These are phyloP conservation scores for Eucalyptus victrix DNA, from an alignment of 345 rosid species.

Conservation along the genomic window DNA sequence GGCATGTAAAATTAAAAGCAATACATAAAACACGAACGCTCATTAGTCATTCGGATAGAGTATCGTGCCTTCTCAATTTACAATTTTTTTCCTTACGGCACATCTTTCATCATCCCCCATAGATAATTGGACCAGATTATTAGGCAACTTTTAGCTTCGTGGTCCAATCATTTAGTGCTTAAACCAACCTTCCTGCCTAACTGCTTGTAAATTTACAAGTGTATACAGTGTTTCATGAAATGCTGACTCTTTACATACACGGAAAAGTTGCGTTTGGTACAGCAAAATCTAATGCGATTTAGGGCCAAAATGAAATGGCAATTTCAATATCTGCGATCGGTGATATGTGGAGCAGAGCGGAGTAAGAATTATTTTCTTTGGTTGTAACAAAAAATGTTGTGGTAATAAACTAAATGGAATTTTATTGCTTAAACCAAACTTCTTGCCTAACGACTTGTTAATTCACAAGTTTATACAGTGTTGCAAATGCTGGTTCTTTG, in stretches of 20 bases:
- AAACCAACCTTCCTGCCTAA: neutral
- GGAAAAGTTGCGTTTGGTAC: neutral
- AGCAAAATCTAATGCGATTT: neutral
- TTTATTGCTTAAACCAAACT: too few species aligned
- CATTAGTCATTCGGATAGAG: neutral
- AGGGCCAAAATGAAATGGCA: neutral
- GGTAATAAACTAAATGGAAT: too few species aligned
- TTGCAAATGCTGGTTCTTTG: neutral
- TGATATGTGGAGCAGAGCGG: neutral
- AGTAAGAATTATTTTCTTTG: neutral
- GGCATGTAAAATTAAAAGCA: neutral
- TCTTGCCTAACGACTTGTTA: neutral
- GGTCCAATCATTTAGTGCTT: neutral
- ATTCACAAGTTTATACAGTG: neutral
- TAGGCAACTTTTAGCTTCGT: neutral
- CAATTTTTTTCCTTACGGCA: neutral
- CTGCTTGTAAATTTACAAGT: neutral
- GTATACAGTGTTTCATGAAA: neutral
- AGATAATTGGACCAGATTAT: neutral
- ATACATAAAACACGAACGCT: neutral
- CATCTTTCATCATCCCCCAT: neutral
- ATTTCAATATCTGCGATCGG: neutral
- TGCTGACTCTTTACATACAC: neutral
- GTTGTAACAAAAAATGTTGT: neutral
- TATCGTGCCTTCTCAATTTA: neutral